Conservation (phyloP, 441 rosid genomes). For the Geranium incanum region DNA sequence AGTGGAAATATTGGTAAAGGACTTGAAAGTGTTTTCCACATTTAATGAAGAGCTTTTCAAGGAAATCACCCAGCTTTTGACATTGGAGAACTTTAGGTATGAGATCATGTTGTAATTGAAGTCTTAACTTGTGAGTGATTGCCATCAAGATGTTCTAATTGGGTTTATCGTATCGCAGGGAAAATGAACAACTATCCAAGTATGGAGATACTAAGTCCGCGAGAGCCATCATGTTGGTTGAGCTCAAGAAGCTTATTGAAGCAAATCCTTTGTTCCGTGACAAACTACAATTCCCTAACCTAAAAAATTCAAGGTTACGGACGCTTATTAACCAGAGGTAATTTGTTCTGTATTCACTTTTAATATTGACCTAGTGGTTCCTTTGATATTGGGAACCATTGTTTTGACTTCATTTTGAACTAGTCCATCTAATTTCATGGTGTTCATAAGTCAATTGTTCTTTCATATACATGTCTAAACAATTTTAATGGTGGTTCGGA, state of each 20-base stretch:
- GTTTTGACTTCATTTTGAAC: not conserved
- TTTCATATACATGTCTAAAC: not conserved
- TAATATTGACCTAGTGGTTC: not conserved
- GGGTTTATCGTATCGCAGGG: slow-evolving; percentile 34
- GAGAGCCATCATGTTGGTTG: slow-evolving; percentile 66
- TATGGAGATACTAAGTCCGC: slow-evolving; percentile 77
- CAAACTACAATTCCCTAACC: slow-evolving; percentile 68
- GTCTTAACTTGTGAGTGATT: not conserved
- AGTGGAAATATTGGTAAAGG: slow-evolving; percentile 72
- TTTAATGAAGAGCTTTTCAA: slow-evolving; percentile 78
- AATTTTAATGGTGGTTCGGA: not conserved
- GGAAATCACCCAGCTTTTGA: slow-evolving; percentile 69
- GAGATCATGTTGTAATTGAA: not conserved
- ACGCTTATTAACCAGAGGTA: slow-evolving; percentile 79
- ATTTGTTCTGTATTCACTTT: not conserved
- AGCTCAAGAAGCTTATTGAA: slow-evolving; percentile 71
- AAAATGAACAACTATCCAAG: slow-evolving; percentile 69
- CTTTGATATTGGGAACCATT: not conserved
- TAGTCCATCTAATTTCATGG: not conserved
- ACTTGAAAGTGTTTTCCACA: slow-evolving; percentile 66
- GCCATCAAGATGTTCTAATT: not conserved
- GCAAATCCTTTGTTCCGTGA: slow-evolving; percentile 86
- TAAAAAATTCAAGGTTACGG: slow-evolving; percentile 68
- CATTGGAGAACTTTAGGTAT: slow-evolving; percentile 72
- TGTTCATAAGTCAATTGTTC: not conserved